phyloP scores from a whole-genome alignment of 257 asterid genomes.

The Echites panduratus region DNA sequence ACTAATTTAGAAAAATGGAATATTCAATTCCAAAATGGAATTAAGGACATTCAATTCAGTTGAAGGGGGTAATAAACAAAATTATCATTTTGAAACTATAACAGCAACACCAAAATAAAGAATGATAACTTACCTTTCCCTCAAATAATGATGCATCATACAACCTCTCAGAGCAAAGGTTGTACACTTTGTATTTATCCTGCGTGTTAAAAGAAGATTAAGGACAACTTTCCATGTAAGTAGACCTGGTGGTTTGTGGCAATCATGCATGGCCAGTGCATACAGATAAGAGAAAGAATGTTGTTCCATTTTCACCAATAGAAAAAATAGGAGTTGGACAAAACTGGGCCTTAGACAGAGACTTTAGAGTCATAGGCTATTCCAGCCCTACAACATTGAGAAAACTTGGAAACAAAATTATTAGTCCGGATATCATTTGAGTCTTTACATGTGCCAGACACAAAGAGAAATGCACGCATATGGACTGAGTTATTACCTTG shows the following conservation, averaged over 20 bases:
- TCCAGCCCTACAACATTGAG: not conserved
- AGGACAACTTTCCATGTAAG: not conserved
- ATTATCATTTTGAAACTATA: not conserved
- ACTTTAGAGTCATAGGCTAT: too few relatives aligned
- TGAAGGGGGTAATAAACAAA: too few relatives aligned
- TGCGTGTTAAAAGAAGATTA: conserved; percentile 36
- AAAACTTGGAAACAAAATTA: not conserved
- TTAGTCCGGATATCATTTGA: not conserved
- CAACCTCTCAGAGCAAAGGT: conserved; percentile 97
- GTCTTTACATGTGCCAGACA: not conserved
- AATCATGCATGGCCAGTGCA: not conserved
- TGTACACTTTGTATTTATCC: conserved; percentile 96
- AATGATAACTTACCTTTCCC: conserved; percentile 68
- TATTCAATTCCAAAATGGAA: too few relatives aligned
- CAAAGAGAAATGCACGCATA: not conserved
- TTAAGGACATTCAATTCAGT: too few relatives aligned
- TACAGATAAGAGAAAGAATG: not conserved
- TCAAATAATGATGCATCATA: conserved; percentile 91
- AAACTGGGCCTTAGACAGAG: not conserved
- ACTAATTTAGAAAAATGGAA: too few relatives aligned
- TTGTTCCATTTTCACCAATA: not conserved
- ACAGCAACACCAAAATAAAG: conserved; percentile 5
- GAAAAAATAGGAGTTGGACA: not conserved
- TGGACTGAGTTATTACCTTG: conserved; percentile 50
- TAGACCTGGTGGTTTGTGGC: not conserved